phyloP scores from a whole-genome alignment of 768 basidiomycete genomes.

The Panellus pusillus region DNA sequence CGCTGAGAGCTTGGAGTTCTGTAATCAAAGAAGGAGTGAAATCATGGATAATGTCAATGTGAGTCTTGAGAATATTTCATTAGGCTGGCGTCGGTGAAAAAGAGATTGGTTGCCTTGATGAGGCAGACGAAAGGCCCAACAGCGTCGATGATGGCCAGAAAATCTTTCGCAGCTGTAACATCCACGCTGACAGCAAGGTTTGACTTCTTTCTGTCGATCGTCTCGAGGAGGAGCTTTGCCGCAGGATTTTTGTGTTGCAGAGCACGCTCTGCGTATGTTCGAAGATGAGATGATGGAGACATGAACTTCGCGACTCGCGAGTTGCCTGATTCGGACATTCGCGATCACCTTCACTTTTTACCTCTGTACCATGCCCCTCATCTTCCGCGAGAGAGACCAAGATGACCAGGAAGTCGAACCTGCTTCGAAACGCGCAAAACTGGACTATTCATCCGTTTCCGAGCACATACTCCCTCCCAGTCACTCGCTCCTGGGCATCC shows the following conservation, averaged over 20 bases:
- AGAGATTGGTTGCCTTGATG: constrained; percentile 70
- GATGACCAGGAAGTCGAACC: constrained; percentile 45
- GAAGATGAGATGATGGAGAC: constrained; percentile 36
- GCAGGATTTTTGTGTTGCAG: constrained; percentile 66
- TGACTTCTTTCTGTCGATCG: constrained; percentile 82
- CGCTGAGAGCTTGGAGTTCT: constrained; percentile 66
- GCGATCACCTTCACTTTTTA: background rate
- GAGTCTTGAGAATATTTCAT: constrained; percentile 63
- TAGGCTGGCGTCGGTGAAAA: constrained; percentile 22
- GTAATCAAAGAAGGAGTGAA: constrained; percentile 74
- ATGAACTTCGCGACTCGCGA: constrained; percentile 18
- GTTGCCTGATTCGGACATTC: constrained; percentile 20
- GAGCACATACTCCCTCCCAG: constrained; percentile 68
- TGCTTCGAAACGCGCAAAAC: constrained; percentile 44
- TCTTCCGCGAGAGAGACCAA: constrained; percentile 53
- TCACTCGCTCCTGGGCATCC: constrained; percentile 64
- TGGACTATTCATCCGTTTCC: constrained; percentile 30
- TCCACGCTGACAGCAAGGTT: constrained; percentile 97
- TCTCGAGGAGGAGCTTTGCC: constrained; percentile 73
- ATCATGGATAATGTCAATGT: constrained; percentile 94
- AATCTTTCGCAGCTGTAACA: constrained; percentile 76
- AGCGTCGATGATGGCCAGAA: constrained; percentile 81
- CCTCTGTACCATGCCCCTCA: constrained; percentile 23
- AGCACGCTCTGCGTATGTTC: constrained; percentile 65
- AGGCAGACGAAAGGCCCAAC: constrained; percentile 92